Evolutionary conservation across 2,329 filamentous ascomycete species (phyloP).

Genomic region (Pseudogymnoascus destructans): DNA sequence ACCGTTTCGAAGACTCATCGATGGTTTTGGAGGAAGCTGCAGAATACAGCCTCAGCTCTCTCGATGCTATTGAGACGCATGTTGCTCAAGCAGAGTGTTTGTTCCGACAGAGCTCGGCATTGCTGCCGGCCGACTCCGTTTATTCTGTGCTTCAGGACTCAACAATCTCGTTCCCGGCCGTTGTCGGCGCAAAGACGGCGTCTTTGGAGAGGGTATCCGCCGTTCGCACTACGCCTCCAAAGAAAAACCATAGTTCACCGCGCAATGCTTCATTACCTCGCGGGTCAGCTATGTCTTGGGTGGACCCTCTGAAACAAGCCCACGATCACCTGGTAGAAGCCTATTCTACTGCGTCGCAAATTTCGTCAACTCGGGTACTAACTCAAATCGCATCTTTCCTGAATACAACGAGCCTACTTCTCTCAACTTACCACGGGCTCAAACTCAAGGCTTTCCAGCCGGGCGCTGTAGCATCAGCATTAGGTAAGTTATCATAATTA

Average conservation of each 20-base stretch:
- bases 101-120: slow-evolving; percentile 53
- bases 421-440: slow-evolving; percentile 31
- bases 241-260: slow-evolving; percentile 11
- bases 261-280: background rate
- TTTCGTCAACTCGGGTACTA: slow-evolving; percentile 42
- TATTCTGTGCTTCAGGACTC: slow-evolving; percentile 88
- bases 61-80: slow-evolving; percentile 36
- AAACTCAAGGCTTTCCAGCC: slow-evolving; percentile 31
- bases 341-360: slow-evolving; percentile 35
- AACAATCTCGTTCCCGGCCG: slow-evolving; percentile 72
- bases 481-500: slow-evolving; percentile 25
- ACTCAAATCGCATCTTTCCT: slow-evolving; percentile 50
- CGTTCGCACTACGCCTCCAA: slow-evolving; percentile 17
- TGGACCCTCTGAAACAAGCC: slow-evolving; percentile 48
- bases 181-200: slow-evolving; percentile 27
- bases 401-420: slow-evolving; percentile 50
- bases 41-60: slow-evolving; percentile 31
- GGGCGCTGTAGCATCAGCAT: slow-evolving; percentile 46
- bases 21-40: slow-evolving; percentile 39
- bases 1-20: slow-evolving; percentile 43
- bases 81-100: slow-evolving; percentile 55
- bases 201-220: slow-evolving; percentile 17
- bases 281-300: slow-evolving; percentile 29
- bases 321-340: slow-evolving; percentile 53
- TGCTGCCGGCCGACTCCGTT: slow-evolving; percentile 67